A percentile compares a stretch with the other conserved stretches of the same genome.
phyloP scores from a whole-genome alignment of 2,329 filamentous ascomycete genomes.

The Tolypocladium paradoxum region DNA sequence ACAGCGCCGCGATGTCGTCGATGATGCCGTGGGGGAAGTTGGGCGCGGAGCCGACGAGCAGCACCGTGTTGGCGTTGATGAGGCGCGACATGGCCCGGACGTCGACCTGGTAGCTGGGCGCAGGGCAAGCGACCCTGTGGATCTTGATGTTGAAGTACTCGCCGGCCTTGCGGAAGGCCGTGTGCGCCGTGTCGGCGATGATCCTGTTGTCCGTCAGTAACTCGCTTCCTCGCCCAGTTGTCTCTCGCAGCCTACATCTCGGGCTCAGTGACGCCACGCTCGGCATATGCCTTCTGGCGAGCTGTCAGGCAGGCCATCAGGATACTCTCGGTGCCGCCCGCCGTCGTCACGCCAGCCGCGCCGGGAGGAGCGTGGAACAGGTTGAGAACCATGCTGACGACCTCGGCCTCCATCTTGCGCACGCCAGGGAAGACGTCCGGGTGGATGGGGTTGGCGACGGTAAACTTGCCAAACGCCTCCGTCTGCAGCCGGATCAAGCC shows the following conservation, averaged over 20 bases:
- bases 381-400: constrained; percentile 87
- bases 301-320: constrained; percentile 89
- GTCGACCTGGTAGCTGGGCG: constrained; percentile 76
- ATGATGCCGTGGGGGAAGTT: constrained; percentile 99
- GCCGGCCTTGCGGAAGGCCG: constrained; percentile 90
- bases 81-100: constrained; percentile 67
- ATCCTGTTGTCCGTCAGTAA: constrained; percentile 46
- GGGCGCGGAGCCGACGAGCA: constrained; percentile 88
- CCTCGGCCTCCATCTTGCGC: constrained; percentile 97
- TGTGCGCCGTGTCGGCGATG: constrained; percentile 86
- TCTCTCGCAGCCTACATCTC: constrained; percentile 62
- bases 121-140: constrained; percentile 78
- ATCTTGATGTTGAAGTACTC: constrained; percentile 96
- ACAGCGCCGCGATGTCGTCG: constrained; percentile 81
- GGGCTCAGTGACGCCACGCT: constrained; percentile 81
- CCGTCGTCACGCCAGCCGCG: constrained; percentile 80
- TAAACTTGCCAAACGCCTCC: constrained; percentile 88
- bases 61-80: constrained; percentile 86
- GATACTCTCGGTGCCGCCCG: constrained; percentile 92
- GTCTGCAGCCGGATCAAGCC: constrained; percentile 75
- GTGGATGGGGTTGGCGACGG: constrained; percentile 92
- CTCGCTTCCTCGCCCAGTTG: background rate
- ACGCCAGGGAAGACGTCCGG: constrained; percentile 97
- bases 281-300: constrained; percentile 74
- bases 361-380: constrained; percentile 85